phyloP scores from a whole-genome alignment of 768 basidiomycete genomes.

The Thelephora ganbajun region DNA sequence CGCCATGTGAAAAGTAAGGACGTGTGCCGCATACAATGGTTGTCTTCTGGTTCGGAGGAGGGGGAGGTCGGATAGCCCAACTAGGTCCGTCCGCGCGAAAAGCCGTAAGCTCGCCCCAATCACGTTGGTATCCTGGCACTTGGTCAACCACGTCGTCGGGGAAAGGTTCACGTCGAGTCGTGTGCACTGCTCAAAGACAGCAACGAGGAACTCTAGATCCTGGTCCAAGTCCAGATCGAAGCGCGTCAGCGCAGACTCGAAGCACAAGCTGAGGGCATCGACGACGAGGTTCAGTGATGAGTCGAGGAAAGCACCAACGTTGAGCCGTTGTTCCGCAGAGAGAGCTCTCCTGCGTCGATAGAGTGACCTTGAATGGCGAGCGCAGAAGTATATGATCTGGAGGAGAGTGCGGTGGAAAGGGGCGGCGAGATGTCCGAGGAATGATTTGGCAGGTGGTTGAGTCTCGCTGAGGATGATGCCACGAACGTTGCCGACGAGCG shows the following conservation, averaged over 20 bases:
- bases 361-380: constrained; percentile 44
- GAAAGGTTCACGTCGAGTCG: constrained; percentile 54
- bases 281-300: constrained; percentile 50
- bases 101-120: constrained; percentile 65
- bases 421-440: constrained; percentile 46
- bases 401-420: constrained; percentile 74
- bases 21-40: constrained; percentile 61
- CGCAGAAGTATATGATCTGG: constrained; percentile 68
- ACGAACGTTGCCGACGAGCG: constrained; percentile 45
- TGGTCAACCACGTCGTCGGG: constrained; percentile 62
- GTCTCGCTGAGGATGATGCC: constrained; percentile 58
- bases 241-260: constrained; percentile 45
- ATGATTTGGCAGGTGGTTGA: constrained; percentile 60
- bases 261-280: constrained; percentile 48
- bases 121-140: constrained; percentile 70
- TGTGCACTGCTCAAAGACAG: constrained; percentile 75
- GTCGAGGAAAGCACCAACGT: constrained; percentile 46
- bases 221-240: constrained; percentile 54
- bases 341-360: constrained; percentile 32
- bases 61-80: constrained; percentile 52
- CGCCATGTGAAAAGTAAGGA: constrained; percentile 79
- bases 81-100: constrained; percentile 51
- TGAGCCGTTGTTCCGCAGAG: constrained; percentile 47
- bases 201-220: constrained; percentile 70
- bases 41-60: constrained; percentile 47